phyloP scores from a whole-genome alignment of 345 rosid species.

The Populus tremula region DNA sequence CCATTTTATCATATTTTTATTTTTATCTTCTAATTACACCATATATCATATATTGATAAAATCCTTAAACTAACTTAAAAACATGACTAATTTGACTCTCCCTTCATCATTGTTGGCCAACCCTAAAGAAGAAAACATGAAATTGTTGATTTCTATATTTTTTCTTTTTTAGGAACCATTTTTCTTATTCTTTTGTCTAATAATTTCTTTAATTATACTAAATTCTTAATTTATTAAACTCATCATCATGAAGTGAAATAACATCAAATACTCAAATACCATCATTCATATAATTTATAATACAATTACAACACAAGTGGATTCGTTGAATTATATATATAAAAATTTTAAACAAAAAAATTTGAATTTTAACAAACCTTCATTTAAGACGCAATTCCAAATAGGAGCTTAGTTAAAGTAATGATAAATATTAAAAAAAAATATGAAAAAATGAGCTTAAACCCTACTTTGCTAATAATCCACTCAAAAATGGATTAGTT shows the following conservation, averaged over 20 bases:
- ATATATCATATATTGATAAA: too few relatives aligned
- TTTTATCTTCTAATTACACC: not conserved
- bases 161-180: too few relatives aligned
- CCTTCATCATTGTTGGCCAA: not conserved
- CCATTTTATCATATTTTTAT: too few relatives aligned
- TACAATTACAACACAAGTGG: not conserved
- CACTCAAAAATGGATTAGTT: too few relatives aligned
- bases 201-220: not conserved
- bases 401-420: fast-evolving
- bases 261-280: not conserved
- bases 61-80: not conserved
- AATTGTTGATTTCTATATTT: not conserved
- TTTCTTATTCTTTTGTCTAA: not conserved
- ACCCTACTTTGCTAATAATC: too few relatives aligned
- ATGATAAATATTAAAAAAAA: too few relatives aligned
- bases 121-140: not conserved
- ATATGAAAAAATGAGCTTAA: too few relatives aligned
- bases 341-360: too few relatives aligned
- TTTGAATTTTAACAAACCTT: fast-evolving
- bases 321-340: too few relatives aligned
- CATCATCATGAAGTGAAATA: not conserved
- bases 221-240: not conserved
- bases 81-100: not conserved
- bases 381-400: fast-evolving
- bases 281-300: not conserved